Evolutionary conservation across 306 rosid genomes (phyloP), one percentile per base, ranked within the genome.

Genomic region (Psophocarpus tetragonolobus): DNA sequence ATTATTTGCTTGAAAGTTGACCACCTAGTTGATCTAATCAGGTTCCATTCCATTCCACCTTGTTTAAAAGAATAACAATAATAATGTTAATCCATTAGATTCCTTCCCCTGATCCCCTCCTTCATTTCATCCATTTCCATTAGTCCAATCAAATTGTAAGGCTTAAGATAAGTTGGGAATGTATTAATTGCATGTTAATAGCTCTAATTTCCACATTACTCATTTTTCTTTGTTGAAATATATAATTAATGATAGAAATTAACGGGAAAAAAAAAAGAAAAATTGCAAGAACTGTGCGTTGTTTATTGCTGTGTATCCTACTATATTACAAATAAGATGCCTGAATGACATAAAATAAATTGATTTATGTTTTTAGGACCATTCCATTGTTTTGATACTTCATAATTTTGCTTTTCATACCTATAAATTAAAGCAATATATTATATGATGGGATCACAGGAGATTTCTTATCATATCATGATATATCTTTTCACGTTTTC

Each of bases 361-460:
- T 24, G 45, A 11, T 32, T 17, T 41, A 24, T 4, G 24, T 5
- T 32, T 33, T 45, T 23, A 45, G 71, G 53, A n/a, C 17, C 54
- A 45, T 47, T 26, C 65, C n/a, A 17, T n/a, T 36, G 41, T 38
- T 51, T 73, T 65, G 44, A 36, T 1, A 10, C 17, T 62, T 44
- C 5, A 24, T 50, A 65, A 41, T 71, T 20, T 50, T 39, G 39
- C 56, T 53, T 51, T 63, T 18, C 29, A 27, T 54, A 23, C 58
- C 39, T 5, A 23, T 20, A 23, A 39, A 71, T 42, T 71, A 53
- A 64, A 62, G 50, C 21, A 42, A 61, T 64, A 27, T 33, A 61
- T 71, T 71, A 11, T 54, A 21, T 80, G 61, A 44, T 58, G 33
- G 56, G 20, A 74, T 80, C 47, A 32, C 64, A 11, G 57, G 24